These are phyloP conservation scores for Globisporangium paroecandrum DNA, from an alignment of 352 stramenopile genomes.

Conservation along the genomic window DNA sequence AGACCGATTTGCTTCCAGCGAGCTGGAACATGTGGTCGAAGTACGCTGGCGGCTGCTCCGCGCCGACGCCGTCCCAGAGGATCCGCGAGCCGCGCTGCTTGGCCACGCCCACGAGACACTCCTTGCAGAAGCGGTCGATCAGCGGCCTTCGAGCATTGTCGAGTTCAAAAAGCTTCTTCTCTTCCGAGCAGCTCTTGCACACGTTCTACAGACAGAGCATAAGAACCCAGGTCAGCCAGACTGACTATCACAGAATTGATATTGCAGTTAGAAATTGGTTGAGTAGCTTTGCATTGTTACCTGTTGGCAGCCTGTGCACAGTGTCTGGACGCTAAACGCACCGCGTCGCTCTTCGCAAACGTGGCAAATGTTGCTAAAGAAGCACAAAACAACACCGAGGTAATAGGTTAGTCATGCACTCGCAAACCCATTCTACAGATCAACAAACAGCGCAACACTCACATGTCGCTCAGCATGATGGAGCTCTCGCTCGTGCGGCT, in stretches of 20 bases:
- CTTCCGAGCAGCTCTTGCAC: slow-evolving; percentile 45
- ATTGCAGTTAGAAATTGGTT: not conserved
- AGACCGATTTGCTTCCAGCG: not conserved
- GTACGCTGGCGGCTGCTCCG: slow-evolving; percentile 16
- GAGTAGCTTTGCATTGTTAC: slow-evolving; percentile 9
- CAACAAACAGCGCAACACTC: not conserved
- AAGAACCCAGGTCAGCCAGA: not conserved
- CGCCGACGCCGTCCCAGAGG: slow-evolving; percentile 6
- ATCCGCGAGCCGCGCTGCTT: slow-evolving; percentile 9
- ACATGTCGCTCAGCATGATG: not conserved
- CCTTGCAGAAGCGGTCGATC: slow-evolving; percentile 42
- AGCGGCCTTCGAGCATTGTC: slow-evolving; percentile 35
- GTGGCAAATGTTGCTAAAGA: slow-evolving; percentile 20
- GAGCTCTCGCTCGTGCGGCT: not conserved
- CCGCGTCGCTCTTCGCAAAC: slow-evolving; percentile 9
- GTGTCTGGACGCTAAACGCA: not conserved
- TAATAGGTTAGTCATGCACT: not conserved
- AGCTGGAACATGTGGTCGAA: slow-evolving; percentile 17
- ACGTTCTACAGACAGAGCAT: slow-evolving; percentile 25
- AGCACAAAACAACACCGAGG: not conserved
- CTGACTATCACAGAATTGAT: not conserved
- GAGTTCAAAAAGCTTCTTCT: slow-evolving; percentile 44
- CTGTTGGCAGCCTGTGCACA: slow-evolving; percentile 31
- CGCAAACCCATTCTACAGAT: not conserved
- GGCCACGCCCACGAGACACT: slow-evolving; percentile 30